A percentile compares a stretch with the other conserved stretches of the same genome.
phyloP scores from a whole-genome alignment of 1,139 yeast species.

The Pneumocystis wakefieldiae region DNA sequence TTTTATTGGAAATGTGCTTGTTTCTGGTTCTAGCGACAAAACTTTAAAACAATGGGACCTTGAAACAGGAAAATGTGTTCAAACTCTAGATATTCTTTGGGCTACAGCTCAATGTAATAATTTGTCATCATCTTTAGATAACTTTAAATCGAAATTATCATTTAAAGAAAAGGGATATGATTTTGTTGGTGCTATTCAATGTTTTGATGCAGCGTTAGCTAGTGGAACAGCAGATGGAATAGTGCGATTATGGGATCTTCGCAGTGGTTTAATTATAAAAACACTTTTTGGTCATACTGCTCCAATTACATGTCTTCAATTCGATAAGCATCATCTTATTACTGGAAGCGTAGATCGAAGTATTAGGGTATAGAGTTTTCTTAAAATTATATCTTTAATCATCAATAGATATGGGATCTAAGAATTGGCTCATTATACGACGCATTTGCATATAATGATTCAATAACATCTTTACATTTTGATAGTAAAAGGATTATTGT shows the following conservation, averaged over 20 bases:
- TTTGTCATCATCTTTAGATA: slow-evolving; percentile 5
- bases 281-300: slow-evolving; percentile 57
- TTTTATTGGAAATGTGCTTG: slow-evolving; percentile 35
- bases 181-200: slow-evolving; percentile 46
- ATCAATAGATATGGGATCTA: slow-evolving; percentile 44
- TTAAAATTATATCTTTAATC: background rate
- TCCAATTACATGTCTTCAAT: slow-evolving; percentile 52
- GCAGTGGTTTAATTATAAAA: slow-evolving; percentile 53
- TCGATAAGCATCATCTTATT: slow-evolving; percentile 46
- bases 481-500: slow-evolving; percentile 41
- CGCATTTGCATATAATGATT: slow-evolving; percentile 41
- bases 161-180: slow-evolving; percentile 17
- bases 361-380: slow-evolving; percentile 25
- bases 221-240: slow-evolving; percentile 66
- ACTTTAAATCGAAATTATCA: slow-evolving; percentile 4
- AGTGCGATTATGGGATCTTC: slow-evolving; percentile 60
- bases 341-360: slow-evolving; percentile 55
- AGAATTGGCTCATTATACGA: slow-evolving; percentile 49
- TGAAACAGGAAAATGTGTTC: slow-evolving; percentile 41
- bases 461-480: slow-evolving; percentile 40
- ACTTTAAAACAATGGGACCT: slow-evolving; percentile 50
- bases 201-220: slow-evolving; percentile 56
- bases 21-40: slow-evolving; percentile 44
- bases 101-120: slow-evolving; percentile 28
- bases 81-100: slow-evolving; percentile 47